These are phyloP conservation scores for Mortierella sp. DNA, from an alignment of 371 early-diverging fungal genomes.

Conservation along the genomic window DNA sequence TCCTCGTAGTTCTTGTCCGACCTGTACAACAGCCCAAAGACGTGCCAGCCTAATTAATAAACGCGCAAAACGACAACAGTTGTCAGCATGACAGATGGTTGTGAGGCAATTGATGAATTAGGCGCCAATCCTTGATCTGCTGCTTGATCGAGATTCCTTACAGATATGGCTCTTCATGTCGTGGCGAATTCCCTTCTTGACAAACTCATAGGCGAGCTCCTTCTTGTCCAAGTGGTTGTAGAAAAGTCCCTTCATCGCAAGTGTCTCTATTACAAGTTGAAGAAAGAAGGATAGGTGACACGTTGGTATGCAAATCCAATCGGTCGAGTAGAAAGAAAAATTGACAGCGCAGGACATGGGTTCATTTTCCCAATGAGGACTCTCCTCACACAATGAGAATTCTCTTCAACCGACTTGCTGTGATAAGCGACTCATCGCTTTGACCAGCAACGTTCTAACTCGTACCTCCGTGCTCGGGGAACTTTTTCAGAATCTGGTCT, in stretches of 20 bases:
- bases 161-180: slow-evolving; percentile 91
- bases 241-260: slow-evolving; percentile 96
- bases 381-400: neutral
- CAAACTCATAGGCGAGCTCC: slow-evolving; percentile 91
- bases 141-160: slow-evolving; percentile 57
- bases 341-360: neutral
- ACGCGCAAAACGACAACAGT: neutral
- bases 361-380: too few species aligned
- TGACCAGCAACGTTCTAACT: neutral
- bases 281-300: neutral
- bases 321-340: neutral
- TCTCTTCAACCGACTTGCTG: too few species aligned
- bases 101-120: neutral
- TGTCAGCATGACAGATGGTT: neutral
- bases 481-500: slow-evolving; percentile 93
- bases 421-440: neutral
- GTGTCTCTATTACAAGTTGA: slow-evolving; percentile 76
- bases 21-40: slow-evolving; percentile 92
- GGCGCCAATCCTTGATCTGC: neutral
- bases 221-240: slow-evolving; percentile 88
- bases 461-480: slow-evolving; percentile 92
- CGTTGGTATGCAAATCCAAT: too few species aligned
- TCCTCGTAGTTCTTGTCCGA: slow-evolving; percentile 95
- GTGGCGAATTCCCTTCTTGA: slow-evolving; percentile 86
- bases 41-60: slow-evolving; percentile 89